These are phyloP conservation scores for Grosmannia serpens DNA, from an alignment of 2,329 filamentous ascomycete genomes.

Conservation along the genomic window DNA sequence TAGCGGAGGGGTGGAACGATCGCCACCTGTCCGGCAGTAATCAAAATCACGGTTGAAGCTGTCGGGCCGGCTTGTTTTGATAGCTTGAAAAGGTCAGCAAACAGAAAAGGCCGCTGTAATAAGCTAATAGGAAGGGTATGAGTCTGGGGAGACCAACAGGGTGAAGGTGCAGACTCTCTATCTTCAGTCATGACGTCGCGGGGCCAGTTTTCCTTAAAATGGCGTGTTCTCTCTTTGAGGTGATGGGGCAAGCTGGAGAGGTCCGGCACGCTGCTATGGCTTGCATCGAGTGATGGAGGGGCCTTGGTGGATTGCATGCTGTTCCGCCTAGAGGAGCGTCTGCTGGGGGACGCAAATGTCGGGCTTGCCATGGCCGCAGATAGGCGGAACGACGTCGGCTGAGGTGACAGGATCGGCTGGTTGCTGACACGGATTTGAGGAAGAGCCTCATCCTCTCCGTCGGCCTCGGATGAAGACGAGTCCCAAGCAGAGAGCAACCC, in stretches of 20 bases:
- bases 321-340: not conserved
- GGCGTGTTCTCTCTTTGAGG: conserved; percentile 1
- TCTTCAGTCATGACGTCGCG: not conserved
- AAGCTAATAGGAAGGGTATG: not conserved
- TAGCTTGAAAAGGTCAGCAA: conserved; percentile 2
- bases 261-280: not conserved
- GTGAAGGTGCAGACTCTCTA: conserved; percentile 11
- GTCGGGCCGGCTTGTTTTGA: conserved; percentile 6
- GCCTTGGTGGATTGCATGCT: conserved; percentile 1
- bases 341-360: not conserved
- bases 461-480: not conserved
- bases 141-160: conserved; percentile 14
- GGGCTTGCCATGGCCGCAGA: conserved; percentile 5
- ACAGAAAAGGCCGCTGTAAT: not conserved
- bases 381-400: conserved; percentile 10
- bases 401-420: conserved; percentile 6
- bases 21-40: not conserved
- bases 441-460: not conserved
- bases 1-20: not conserved
- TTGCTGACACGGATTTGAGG: not conserved
- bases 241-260: conserved; percentile 4
- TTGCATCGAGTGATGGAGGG: not conserved
- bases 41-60: conserved; percentile 4
- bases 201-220: conserved; percentile 4
- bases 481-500: not conserved